Base-by-base conservation (phyloP, 2,329 filamentous ascomycete species). In the Leptographium galeiforme region DNA sequence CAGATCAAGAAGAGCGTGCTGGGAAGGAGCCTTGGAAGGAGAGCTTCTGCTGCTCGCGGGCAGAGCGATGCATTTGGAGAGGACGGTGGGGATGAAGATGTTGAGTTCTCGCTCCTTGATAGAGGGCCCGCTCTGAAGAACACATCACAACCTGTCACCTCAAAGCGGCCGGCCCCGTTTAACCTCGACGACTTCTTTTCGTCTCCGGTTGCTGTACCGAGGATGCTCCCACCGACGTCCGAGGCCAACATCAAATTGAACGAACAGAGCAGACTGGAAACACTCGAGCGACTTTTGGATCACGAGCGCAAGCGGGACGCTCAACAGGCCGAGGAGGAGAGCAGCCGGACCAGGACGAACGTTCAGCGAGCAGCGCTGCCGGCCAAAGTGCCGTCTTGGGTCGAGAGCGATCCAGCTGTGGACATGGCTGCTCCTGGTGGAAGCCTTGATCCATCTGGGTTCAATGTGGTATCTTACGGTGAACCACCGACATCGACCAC, bases 181-280 rank as follows among this genome's bases (percentile, higher is more conserved):
- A 53, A 52, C 14, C 53, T 59, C 8, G 58, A 57, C 41, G 53
- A 55, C 10, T 81, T 81, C 62, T 81, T 81, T 61, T 81, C 78
- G 0, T 81, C 78, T 3, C 77, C 78, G 1, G 71, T 72, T 0
- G 58, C 63, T 8, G 58, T 71, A 32, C 71, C 70, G 2, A 60
- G 61, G 6, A 62, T 62, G 50, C 58, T 60, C 30, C 50, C 51
- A 2, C 60, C 56, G 1, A 55, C 56, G 7, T 56, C 55, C 2
- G 54, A 57, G 18, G 11, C 53, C 4, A 56, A 56, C 43, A 55
- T 58, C 32, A 33, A 41, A 19, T 53, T 55, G 30, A 59, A 57
- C 12, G 56, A 59, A 33, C 38, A 54, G 41, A 56, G 53, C 19
- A 41, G 56, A 13, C 43, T 19, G 40, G 32, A 53, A 34, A 53